A percentile compares a stretch with the other conserved stretches of the same genome.
phyloP scores from a whole-genome alignment of 169 alveolate species.

The Theileria annulata region DNA sequence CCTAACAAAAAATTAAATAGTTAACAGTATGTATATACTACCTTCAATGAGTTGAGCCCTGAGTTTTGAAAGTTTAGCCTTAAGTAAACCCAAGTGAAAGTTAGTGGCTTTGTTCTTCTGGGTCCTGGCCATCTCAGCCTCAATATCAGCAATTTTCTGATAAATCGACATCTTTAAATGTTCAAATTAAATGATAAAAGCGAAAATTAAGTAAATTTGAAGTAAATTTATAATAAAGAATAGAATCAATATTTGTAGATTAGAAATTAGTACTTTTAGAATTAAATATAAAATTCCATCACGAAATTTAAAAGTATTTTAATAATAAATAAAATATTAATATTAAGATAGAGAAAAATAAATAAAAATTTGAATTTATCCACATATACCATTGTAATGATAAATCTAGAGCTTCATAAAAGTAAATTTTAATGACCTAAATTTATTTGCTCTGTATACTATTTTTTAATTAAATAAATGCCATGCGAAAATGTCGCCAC shows the following conservation, averaged over 20 bases:
- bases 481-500: not conserved
- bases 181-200: not conserved
- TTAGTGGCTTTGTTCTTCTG: constrained; percentile 98
- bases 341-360: not conserved
- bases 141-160: constrained; percentile 94
- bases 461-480: not conserved
- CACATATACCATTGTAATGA: not conserved
- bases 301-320: not conserved
- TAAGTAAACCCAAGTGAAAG: constrained; percentile 94
- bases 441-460: not conserved
- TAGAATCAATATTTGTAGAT: not conserved
- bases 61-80: constrained; percentile 95
- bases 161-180: constrained; percentile 80
- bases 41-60: constrained; percentile 91
- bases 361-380: not conserved
- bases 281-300: not conserved
- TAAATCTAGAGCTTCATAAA: not conserved
- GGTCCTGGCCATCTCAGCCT: constrained; percentile 98
- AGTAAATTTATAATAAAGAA: no score
- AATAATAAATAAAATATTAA: no score
- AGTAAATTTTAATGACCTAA: not conserved
- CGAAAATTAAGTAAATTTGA: not conserved
- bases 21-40: constrained; percentile 52
- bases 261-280: not conserved
- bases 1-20: constrained; percentile 12